Evolutionary conservation across 1,284 basidiomycete genomes (phyloP), one percentile per base, ranked within the genome.

Genomic region (Microbotryum saponariae): DNA sequence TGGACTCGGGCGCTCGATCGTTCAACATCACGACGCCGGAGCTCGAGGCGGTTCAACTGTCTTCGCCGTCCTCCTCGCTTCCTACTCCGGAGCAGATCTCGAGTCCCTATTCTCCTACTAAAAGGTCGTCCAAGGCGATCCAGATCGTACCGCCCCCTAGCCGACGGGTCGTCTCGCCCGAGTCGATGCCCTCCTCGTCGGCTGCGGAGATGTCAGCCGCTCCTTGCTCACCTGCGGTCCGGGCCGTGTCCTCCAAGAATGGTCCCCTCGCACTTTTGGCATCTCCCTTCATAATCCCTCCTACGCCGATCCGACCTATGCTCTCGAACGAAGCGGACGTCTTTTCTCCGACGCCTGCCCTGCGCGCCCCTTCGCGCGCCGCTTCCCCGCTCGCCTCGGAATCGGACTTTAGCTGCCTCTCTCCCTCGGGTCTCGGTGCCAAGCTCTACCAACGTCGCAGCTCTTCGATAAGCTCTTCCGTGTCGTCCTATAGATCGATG

Each of bases 101-200:
- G 16, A 21, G 9, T 20, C 51, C 51, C 3, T 52, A 55, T 44
- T 63, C 62, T 14, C 70, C 70, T 27, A 58, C 61, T 49, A 70
- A 68, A 58, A 65, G 66, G 47, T 67, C 68, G 27, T 63, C 55
- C 44, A 60, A 53, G 54, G 68, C 65, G 37, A 62, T 63, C 49
- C 70, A 62, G 60, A 66, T 64, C 53, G 52, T 62, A 9, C 64
- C 63, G 4, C 66, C 66, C n/a, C 66, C 63, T 6, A 56, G 61
- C 4, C 56, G 61, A 3, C 50, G 59, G 37, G 37, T 42, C 2
- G 51, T 45, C 6, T 53, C 62, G 4, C 58, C 61, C 10, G 59
- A 56, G 44, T 62, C 62, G n/a, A 64, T 61, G 62, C 61, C 54
- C 18, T 63, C 56, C 52, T 62, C 61, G 9, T 58, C 69, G 6